Evolutionary conservation across 441 rosid genomes (phyloP), one percentile per base, ranked within the genome.

Genomic region (Syzygium syzygioides): DNA sequence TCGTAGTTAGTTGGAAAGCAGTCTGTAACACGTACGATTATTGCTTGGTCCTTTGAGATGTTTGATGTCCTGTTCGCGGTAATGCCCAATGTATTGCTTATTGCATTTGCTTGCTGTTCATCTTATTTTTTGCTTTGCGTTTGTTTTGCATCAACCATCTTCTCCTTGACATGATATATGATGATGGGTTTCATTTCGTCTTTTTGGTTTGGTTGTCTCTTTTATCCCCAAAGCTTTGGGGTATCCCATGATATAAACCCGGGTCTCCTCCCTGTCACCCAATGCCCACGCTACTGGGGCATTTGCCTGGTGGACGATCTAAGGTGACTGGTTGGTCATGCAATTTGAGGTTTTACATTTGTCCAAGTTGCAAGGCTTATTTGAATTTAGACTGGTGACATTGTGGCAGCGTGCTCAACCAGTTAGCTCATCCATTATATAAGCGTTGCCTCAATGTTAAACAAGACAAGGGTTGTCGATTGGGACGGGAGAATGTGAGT

Each of bases 21-120:
- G 28, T 76, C 83, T 76, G 83, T 76, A 76, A 37, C 9, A 23
- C 17, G 28, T 76, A 41, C n/a, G 3, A 41, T 34, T 68, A 34
- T 37, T 37, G 28, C 52, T 37, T 37, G 83, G 83, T 45, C 83
- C n/a, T 76, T 23, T 20, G 83, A 23, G 28, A 41, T 10, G 17
- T 37, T 76, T 41, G 14, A 76, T 76, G 48, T 0, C 52, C 14
- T 0, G 18, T 23, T 41, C 4, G 28, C 0, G 5, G 83, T 71
- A 28, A 20, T 71, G 52, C 37, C 17, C 52, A 6, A 37, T 71
- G 23, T 71, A 30, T 30, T 30, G 76, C 37, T 64, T 64, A 64
- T 71, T 37, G 83, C 14, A 37, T 71, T 71, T 71, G 52, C n/a
- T 20, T 37, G 9, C 80, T 12, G 80, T 20, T 37, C 80, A 71